Evolutionary conservation across 257 asterid species (phyloP), one percentile per base, ranked within the genome.

Genomic region (Thymus mandschuricus): DNA sequence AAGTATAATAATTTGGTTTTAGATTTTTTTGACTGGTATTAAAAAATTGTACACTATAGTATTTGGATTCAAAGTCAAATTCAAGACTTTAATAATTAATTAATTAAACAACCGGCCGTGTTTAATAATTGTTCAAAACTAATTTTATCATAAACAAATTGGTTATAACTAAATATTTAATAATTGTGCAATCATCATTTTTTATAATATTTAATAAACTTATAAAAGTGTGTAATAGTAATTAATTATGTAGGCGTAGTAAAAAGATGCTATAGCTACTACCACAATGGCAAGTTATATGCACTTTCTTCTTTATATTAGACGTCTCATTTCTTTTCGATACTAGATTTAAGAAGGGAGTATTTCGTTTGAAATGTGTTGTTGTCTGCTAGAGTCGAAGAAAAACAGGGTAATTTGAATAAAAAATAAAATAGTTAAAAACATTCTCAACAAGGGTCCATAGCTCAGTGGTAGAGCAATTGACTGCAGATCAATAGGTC

Each of bases 401-500:
- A 21, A 21, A 21, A 21, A 21, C 21, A 21, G 21, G 21, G 21
- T 21, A 21, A 21, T 21, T 21, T 21, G 21, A 21, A 21, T 21
- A 21, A 21, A 21, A 21, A 21, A 21, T 21, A 21, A 21, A 21
- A 21, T 21, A 21, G 21, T 21, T 21, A 21, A 21, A 21, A 21
- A 21, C 21, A 21, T 21, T 21, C 0, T 21, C 4, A 13, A 10
- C 1, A 8, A 34, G 90, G 88, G 88, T 86, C 84, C 86, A 86
- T 91, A 88, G 96, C 94, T 91, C 96, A 91, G 96, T 91, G 96
- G 94, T 87, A 88, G 92, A 91, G 96, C 94, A 88, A 81, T 88
- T 85, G 88, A 86, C 90, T 86, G 88, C 88, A 86, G 88, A 86
- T 86, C 88, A 86, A 83, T 75, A 83, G 90, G 90, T 85, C 90